Conservation (phyloP, 352 stramenopile species). For the Globisporangium ultimum region DNA sequence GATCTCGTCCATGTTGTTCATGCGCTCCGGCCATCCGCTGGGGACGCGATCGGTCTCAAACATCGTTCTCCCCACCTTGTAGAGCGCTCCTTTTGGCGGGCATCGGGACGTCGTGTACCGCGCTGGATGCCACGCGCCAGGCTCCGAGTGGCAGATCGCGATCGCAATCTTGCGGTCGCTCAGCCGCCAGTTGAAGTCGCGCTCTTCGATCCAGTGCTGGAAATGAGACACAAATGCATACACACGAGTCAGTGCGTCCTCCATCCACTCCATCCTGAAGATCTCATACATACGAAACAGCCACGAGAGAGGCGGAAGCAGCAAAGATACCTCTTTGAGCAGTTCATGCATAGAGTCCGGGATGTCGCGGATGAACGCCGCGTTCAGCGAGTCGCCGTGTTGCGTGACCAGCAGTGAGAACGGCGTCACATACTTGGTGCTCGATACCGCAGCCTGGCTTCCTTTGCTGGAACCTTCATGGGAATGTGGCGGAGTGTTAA, state of each 20-base stretch:
- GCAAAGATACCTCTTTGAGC: conserved; percentile 29
- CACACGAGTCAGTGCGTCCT: conserved; percentile 7
- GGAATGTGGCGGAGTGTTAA: neutral
- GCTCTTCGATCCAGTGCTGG: conserved; percentile 73
- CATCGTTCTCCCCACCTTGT: conserved; percentile 90
- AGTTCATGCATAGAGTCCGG: conserved; percentile 41
- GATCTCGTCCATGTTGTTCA: conserved; percentile 92
- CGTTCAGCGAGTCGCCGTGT: conserved; percentile 65
- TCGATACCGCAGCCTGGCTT: neutral
- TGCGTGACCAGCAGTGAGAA: conserved; percentile 67
- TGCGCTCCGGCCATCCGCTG: conserved; percentile 80
- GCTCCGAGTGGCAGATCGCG: conserved; percentile 91
- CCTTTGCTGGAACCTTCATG: too few relatives aligned
- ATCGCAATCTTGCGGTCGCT: conserved; percentile 41
- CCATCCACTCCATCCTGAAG: neutral
- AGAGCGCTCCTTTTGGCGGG: conserved; percentile 43
- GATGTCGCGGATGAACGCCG: conserved; percentile 60
- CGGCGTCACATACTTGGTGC: conserved; percentile 6
- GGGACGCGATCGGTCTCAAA: conserved; percentile 94
- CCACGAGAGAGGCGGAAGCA: neutral
- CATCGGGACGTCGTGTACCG: conserved; percentile 69
- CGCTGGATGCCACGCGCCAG: conserved; percentile 87
- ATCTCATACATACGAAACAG: neutral
- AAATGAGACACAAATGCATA: neutral
- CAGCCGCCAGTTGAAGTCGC: conserved; percentile 60